phyloP scores from a whole-genome alignment of 805 yeast species.

The Candida maesae region DNA sequence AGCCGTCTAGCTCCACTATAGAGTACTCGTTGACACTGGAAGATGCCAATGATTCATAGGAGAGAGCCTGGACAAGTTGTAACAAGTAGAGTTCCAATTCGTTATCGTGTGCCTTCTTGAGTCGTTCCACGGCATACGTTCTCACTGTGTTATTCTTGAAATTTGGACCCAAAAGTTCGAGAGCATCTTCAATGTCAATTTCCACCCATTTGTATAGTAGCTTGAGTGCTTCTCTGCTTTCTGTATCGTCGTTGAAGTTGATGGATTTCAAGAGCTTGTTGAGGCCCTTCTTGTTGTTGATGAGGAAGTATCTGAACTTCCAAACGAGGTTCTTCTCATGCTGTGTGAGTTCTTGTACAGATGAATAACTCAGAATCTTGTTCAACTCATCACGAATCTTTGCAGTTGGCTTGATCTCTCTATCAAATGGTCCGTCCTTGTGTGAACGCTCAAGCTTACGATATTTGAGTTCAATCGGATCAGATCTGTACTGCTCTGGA shows the following conservation, averaged over 20 bases:
- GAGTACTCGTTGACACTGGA: conserved; percentile 32
- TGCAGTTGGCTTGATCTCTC: conserved; percentile 85
- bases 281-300: conserved; percentile 62
- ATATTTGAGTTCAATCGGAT: conserved; percentile 87
- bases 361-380: conserved; percentile 69
- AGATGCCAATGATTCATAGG: conserved; percentile 51
- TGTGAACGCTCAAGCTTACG: conserved; percentile 82
- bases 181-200: conserved; percentile 77
- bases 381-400: conserved; percentile 71
- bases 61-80: conserved; percentile 88
- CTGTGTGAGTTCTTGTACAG: conserved; percentile 75
- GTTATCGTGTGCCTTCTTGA: conserved; percentile 71
- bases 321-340: conserved; percentile 84
- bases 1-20: conserved; percentile 32
- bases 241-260: conserved; percentile 82
- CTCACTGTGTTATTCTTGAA: conserved; percentile 73
- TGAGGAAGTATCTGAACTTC: conserved; percentile 81
- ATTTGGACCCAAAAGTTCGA: conserved; percentile 78
- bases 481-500: conserved; percentile 63
- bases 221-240: conserved; percentile 73
- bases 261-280: conserved; percentile 85
- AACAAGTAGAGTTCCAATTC: conserved; percentile 79
- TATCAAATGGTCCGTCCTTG: conserved; percentile 70
- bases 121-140: conserved; percentile 82
- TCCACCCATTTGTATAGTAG: conserved; percentile 68